Conservation (phyloP, 2,329 filamentous ascomycete species). For the Botryotinia narcissicola region DNA sequence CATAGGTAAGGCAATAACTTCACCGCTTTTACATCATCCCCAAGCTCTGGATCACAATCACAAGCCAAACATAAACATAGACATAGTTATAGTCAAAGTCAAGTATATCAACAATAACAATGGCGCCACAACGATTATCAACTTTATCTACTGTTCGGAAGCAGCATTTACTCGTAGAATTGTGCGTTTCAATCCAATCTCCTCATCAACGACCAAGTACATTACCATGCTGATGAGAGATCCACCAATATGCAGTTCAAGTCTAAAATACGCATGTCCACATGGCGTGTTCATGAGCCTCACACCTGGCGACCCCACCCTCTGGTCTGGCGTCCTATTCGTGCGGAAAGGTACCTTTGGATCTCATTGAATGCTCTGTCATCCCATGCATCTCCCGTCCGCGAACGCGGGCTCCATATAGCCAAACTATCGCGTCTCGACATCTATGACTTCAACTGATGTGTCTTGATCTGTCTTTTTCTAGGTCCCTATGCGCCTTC, state of each 20-base stretch:
- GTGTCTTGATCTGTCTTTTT: neutral
- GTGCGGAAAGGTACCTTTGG: constrained; percentile 70
- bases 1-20: constrained; percentile 12
- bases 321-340: constrained; percentile 92
- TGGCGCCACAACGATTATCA: constrained; percentile 32
- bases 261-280: constrained; percentile 77
- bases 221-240: constrained; percentile 4
- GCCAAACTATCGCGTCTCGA: neutral
- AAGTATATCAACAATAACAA: constrained; percentile 20
- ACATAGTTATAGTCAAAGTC: constrained; percentile 1
- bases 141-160: constrained; percentile 36
- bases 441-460: constrained; percentile 11
- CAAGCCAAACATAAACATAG: constrained; percentile 13
- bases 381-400: neutral
- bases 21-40: constrained; percentile 22
- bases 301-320: constrained; percentile 72
- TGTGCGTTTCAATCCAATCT: constrained; percentile 27
- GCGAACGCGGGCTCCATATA: neutral
- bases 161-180: constrained; percentile 39
- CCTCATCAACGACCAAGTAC: neutral
- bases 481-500: constrained; percentile 85
- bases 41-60: constrained; percentile 11
- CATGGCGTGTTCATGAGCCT: constrained; percentile 85
- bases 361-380: neutral
- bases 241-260: constrained; percentile 53